These are phyloP conservation scores for Aspergillus ochraceoroseus DNA, from an alignment of 2,329 filamentous ascomycete genomes.

Conservation along the genomic window DNA sequence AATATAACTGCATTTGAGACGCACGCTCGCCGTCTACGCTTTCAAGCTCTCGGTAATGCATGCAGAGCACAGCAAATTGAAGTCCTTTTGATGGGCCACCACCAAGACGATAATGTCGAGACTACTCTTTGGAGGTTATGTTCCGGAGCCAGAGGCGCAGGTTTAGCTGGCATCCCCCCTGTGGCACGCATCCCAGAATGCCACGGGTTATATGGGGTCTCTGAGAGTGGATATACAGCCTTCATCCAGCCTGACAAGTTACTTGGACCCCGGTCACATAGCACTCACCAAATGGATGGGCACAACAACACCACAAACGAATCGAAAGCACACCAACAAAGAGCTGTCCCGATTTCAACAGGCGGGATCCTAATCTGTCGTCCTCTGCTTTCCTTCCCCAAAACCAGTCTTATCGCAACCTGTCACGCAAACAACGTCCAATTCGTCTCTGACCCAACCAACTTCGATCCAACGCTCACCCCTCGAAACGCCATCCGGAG, in stretches of 20 bases:
- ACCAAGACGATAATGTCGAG: constrained; percentile 86
- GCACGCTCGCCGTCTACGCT: constrained; percentile 67
- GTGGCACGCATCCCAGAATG: constrained; percentile 76
- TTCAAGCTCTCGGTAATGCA: constrained; percentile 61
- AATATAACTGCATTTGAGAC: constrained; percentile 65
- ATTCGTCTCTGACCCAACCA: constrained; percentile 85
- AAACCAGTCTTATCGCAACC: constrained; percentile 60
- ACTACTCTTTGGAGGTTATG: constrained; percentile 76
- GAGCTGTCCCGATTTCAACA: constrained; percentile 23
- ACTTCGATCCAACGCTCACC: constrained; percentile 70
- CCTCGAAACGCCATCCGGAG: constrained; percentile 73
- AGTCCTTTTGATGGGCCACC: constrained; percentile 74
- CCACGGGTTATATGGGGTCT: constrained; percentile 65
- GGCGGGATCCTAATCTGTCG: constrained; percentile 38
- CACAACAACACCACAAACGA: not conserved
- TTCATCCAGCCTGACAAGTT: constrained; percentile 9
- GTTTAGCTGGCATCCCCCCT: constrained; percentile 64
- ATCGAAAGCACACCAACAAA: not conserved
- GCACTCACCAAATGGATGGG: not conserved
- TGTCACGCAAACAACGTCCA: constrained; percentile 62
- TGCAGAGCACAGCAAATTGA: constrained; percentile 52
- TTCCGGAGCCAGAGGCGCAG: constrained; percentile 62
- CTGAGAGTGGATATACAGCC: constrained; percentile 57
- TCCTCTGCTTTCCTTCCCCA: constrained; percentile 51
- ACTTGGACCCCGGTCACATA: not conserved